Base-by-base conservation (phyloP, 768 basidiomycete species). In the Mrakia hoshinonis region DNA sequence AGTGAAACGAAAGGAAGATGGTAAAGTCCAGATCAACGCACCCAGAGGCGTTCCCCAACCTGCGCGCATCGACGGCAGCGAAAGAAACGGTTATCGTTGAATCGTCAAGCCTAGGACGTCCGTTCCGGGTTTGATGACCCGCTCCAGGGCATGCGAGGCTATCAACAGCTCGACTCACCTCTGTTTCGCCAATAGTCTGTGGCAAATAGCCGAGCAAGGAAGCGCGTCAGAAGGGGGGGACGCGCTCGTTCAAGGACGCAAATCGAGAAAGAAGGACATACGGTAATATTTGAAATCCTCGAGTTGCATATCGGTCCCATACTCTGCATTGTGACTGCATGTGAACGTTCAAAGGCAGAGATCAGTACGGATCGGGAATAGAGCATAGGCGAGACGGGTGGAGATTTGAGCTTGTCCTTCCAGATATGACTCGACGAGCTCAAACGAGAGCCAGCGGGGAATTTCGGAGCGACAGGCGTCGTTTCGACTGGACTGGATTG, bases 281-380 rank as follows among this genome's bases (percentile, higher is more conserved):
- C 58, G 69, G 39, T 70, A 70, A 38, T 66, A 72, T 10, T 52
- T 64, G 48, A 72, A 72, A 34, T 72, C 64, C 1, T 46, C 52
- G n/a, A 72, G 49, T 5, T 39, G 47, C 31, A 72, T 64, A 26
- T 66, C 65, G 18, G 70, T 72, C 20, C 48, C 63, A 34, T 46
- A 60, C 31, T 66, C 18, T 10, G 48, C 64, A 26, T 72, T 72
- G 52, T 72, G 70, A 0, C 43, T 43, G n/a, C n/a, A 43, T 7
- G 43, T 7, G 43, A 43, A 43, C 7, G 43, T 15, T 15, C 7
- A 43, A 6, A 7, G 7, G 43, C 43, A 43, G 43, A 15, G 43
- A 43, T 43, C 43, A 43, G 66, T 61, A 54, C 34, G 9, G 38
- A 48, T 20, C 12, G 54, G 26, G n/a, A 68, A 43, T 51, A 38